Percentiles rank a stretch among this genome's conserved stretches.
These are phyloP conservation scores for Psilocybe tampanensis DNA, from an alignment of 768 basidiomycete species.

Conservation along the genomic window DNA sequence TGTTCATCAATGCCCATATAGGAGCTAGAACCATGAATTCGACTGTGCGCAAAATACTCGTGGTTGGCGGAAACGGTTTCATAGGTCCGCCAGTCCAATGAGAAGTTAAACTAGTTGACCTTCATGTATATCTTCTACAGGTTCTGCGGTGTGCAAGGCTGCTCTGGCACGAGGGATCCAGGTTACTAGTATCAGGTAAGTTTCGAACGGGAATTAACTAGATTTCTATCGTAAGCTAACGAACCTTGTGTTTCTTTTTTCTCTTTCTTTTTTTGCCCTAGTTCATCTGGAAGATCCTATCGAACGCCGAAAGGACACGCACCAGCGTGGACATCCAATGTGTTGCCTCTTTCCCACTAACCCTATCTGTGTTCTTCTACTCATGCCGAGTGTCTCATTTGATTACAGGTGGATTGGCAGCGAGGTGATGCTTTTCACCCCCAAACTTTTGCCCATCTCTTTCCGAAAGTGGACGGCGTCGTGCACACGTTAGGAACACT, in stretches of 20 bases:
- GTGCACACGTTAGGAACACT: slow-evolving; percentile 95
- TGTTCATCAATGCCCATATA: slow-evolving; percentile 3
- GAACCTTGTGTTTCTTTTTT: background rate
- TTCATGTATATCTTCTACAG: slow-evolving; percentile 40
- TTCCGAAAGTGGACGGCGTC: slow-evolving; percentile 71
- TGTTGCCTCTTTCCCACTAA: slow-evolving; percentile 31
- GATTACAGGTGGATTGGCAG: slow-evolving; percentile 83
- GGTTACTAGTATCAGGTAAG: slow-evolving; percentile 90
- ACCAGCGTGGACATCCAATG: slow-evolving; percentile 84
- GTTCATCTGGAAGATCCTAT: slow-evolving; percentile 87
- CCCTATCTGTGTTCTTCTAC: slow-evolving; percentile 5
- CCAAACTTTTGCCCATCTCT: slow-evolving; percentile 65
- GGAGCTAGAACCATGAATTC: slow-evolving; percentile 28
- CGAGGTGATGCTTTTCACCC: slow-evolving; percentile 82
- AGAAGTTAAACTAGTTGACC: background rate
- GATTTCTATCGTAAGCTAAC: background rate
- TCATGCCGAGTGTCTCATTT: slow-evolving; percentile 5
- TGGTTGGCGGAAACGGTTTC: slow-evolving; percentile 98
- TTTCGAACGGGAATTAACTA: background rate
- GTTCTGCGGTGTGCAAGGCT: slow-evolving; percentile 91
- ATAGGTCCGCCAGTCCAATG: slow-evolving; percentile 57
- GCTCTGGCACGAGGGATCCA: slow-evolving; percentile 83
- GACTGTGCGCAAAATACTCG: slow-evolving; percentile 67
- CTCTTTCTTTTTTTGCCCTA: background rate
- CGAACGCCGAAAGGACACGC: slow-evolving; percentile 87